These are phyloP conservation scores for Ormosia emarginata DNA, from an alignment of 306 rosid species.

Conservation along the genomic window DNA sequence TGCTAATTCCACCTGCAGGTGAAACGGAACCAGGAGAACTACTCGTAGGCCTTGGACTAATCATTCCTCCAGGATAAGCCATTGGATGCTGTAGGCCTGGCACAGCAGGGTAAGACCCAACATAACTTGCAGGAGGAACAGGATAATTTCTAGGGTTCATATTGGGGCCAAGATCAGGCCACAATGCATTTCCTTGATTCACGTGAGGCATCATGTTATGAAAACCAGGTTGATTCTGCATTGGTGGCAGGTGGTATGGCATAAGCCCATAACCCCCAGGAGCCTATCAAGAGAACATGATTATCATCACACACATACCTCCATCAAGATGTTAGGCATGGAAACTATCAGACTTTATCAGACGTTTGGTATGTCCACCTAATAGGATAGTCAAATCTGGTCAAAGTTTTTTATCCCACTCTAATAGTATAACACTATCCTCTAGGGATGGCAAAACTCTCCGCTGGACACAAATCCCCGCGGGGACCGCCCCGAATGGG, in stretches of 20 bases:
- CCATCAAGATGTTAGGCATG: not conserved
- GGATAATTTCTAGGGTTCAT: slow-evolving; percentile 71
- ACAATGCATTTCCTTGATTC: slow-evolving; percentile 83
- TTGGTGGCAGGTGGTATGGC: slow-evolving; percentile 86
- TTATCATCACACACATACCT: slow-evolving; percentile 17
- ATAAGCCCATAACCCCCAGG: slow-evolving; percentile 79
- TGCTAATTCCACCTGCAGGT: slow-evolving; percentile 49
- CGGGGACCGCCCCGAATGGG: no score
- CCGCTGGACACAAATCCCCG: no score
- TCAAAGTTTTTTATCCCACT: no score
- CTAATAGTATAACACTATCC: no score
- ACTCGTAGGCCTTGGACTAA: slow-evolving; percentile 64
- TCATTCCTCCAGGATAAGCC: slow-evolving; percentile 76
- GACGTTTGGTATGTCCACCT: no score
- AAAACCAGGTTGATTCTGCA: slow-evolving; percentile 92
- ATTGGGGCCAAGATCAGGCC: slow-evolving; percentile 66
- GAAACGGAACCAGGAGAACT: slow-evolving; percentile 74
- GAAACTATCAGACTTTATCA: not conserved
- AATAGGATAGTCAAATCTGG: no score
- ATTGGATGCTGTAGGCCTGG: slow-evolving; percentile 90
- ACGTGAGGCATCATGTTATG: slow-evolving; percentile 77
- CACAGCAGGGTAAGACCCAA: slow-evolving; percentile 75
- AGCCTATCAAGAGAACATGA: slow-evolving; percentile 52
- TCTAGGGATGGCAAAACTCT: no score
- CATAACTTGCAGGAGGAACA: slow-evolving; percentile 67